Evolutionary conservation across 768 basidiomycete genomes (phyloP), one percentile per base, ranked within the genome.

Genomic region (Xerocomus potaroensis): DNA sequence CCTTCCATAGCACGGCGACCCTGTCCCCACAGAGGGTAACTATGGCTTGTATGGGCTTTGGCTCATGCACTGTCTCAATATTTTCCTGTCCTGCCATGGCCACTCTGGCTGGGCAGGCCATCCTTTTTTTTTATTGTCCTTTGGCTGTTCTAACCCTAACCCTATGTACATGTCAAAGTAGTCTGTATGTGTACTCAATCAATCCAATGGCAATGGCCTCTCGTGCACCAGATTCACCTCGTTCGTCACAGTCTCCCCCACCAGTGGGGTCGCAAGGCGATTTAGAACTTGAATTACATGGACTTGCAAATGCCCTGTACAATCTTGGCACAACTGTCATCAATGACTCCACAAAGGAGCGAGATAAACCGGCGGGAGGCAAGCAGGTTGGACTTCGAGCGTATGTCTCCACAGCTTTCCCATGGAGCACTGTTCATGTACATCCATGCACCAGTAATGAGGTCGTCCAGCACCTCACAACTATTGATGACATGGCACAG

Each of bases 281-380:
- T 56, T 62, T 89, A 15, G 87, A 90, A 59, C 67, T 84, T 16
- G 87, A 91, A 62, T 62, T 91, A 2, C 69, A 88, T 21, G 87
- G 83, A 0, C 80, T 91, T 14, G 86, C 84, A 12, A 84, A 84
- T 44, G 81, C 83, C 2, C 66, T 91, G 21, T 90, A 90, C 59
- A 88, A 89, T 54, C 71, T 91, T 7, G 87, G 87, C 19, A 87
- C 87, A 5, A 89, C 88, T 0, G 87, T 89, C 18, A 82, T 90
- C 58, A 86, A 84, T 38, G 88, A 91, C 62, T 80, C 84, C 3
- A 86, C 85, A 12, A 89, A 87, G 65, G 87, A 88, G 56, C 77
- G 80, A 41, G 84, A 86, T 54, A 84, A 81, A 47, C 76, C 79
- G 11, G 81, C 75, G 2, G 81, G 77, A 1, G 81, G 75, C 18